Evolutionary conservation across 306 rosid genomes (phyloP), one percentile per base, ranked within the genome.

Genomic region (Vigna angularis): DNA sequence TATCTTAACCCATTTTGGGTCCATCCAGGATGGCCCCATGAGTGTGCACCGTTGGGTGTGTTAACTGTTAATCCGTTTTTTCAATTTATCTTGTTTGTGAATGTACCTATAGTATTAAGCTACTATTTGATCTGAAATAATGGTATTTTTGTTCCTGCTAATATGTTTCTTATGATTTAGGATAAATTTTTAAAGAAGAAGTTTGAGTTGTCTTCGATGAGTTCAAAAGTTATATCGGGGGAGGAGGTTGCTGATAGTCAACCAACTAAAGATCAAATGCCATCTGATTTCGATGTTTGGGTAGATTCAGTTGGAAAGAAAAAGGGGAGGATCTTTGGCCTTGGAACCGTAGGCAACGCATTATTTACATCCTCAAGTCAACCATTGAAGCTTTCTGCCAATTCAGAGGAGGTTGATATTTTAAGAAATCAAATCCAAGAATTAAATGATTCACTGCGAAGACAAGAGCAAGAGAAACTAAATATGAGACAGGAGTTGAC

Each of bases 281-380:
- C 64, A 22, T 57, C 34, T 4, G 64, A 57, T n/a, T 57, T 24
- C 0, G 64, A 57, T 57, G 13, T 57, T 4, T 57, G n/a, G 64
- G 64, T 24, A 10, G n/a, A 10, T 57, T 24, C 64, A 24, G 36
- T 57, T 57, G 64, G 64, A 24, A 57, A 57, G 64, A 57, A 57
- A 57, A 57, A 57, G 11, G 36, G 64, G 36, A 57, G 64, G 36
- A 12, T 57, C 64, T 57, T 57, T 57, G 64, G 64, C 36, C 64
- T 57, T 24, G 64, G 64, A 24, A 11, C 36, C n/a, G 11, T 57
- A 4, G 36, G 16, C 16, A 57, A 57, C 11, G 12, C 34, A 57
- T 57, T 57, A 57, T 22, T 57, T 22, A 22, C 63, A 57, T 57
- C 63, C 7, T 22, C 34, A 57, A 57, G 32, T 22, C 34, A 57